Percentiles rank a stretch among this genome's conserved stretches.
Evolutionary conservation across 208 protist genomes (phyloP).

Genomic region (Trichomonas gallinae): DNA sequence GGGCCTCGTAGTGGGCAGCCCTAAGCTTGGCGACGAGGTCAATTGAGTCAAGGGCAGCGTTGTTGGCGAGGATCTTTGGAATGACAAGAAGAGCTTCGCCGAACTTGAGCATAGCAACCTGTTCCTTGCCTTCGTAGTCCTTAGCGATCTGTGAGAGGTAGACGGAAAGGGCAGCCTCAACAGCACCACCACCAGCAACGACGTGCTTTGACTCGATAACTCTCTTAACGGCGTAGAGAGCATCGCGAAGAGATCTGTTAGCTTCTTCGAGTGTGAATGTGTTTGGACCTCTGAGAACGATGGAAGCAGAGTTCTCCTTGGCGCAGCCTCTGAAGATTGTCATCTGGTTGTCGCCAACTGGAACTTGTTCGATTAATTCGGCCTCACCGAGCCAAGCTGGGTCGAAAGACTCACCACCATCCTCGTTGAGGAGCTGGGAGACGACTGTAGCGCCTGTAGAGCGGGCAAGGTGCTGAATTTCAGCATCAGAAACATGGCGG

Average conservation of each 20-base stretch:
- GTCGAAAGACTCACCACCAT: constrained; percentile 33
- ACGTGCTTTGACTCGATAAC: constrained; percentile 85
- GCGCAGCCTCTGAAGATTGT: constrained; percentile 66
- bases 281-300: constrained; percentile 95
- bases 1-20: constrained; percentile 73
- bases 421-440: constrained; percentile 27
- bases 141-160: constrained; percentile 91
- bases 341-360: constrained; percentile 71
- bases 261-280: constrained; percentile 56
- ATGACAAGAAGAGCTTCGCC: constrained; percentile 59
- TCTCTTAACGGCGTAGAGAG: constrained; percentile 93
- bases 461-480: neutral
- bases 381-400: constrained; percentile 27
- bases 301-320: constrained; percentile 61
- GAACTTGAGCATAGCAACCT: constrained; percentile 94
- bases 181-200: constrained; percentile 89
- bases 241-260: constrained; percentile 76
- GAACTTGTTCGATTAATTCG: constrained; percentile 16
- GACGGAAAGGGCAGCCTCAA: constrained; percentile 90
- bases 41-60: constrained; percentile 85
- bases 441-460: constrained; percentile 43
- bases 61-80: constrained; percentile 48
- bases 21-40: constrained; percentile 93
- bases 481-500: neutral
- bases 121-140: constrained; percentile 83